Evolutionary conservation across 2,329 filamentous ascomycete species (phyloP).

Genomic region (Zymoseptoria pseudotritici): DNA sequence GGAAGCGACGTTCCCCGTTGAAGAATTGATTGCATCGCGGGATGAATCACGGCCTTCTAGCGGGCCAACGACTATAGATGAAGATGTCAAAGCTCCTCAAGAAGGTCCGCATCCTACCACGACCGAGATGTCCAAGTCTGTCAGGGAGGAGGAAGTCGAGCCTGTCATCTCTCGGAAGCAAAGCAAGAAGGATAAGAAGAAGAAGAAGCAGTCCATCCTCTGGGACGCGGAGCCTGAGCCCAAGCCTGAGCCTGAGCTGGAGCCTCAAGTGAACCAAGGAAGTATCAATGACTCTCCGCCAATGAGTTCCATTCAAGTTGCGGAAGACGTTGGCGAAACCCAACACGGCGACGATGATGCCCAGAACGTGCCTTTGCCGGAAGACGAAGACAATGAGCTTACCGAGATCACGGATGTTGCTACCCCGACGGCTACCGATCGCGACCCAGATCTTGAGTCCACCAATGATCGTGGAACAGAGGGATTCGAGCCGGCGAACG

Average conservation of each 20-base stretch:
- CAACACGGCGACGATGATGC: not conserved
- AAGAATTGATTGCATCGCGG: not conserved
- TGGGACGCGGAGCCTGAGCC: slow-evolving; percentile 5
- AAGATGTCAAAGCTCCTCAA: not conserved
- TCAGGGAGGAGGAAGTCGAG: not conserved
- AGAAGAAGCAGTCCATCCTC: slow-evolving; percentile 7
- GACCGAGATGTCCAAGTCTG: not conserved
- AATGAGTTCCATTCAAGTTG: not conserved
- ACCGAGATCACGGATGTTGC: not conserved
- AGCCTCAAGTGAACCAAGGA: not conserved
- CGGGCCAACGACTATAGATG: not conserved
- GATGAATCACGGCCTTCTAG: not conserved
- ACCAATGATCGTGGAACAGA: not conserved
- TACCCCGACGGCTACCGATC: not conserved
- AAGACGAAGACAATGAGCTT: not conserved
- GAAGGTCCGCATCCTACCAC: not conserved
- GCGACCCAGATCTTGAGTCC: not conserved
- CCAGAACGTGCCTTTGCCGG: not conserved
- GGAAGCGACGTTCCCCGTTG: not conserved
- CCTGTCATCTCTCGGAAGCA: slow-evolving; percentile 12
- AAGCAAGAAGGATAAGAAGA: slow-evolving; percentile 28
- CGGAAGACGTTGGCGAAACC: not conserved
- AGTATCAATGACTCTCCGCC: not conserved
- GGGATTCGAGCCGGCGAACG: not conserved
- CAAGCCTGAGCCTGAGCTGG: not conserved